phyloP scores from a whole-genome alignment of 352 stramenopile species.

The Phytophthora tubulina region DNA sequence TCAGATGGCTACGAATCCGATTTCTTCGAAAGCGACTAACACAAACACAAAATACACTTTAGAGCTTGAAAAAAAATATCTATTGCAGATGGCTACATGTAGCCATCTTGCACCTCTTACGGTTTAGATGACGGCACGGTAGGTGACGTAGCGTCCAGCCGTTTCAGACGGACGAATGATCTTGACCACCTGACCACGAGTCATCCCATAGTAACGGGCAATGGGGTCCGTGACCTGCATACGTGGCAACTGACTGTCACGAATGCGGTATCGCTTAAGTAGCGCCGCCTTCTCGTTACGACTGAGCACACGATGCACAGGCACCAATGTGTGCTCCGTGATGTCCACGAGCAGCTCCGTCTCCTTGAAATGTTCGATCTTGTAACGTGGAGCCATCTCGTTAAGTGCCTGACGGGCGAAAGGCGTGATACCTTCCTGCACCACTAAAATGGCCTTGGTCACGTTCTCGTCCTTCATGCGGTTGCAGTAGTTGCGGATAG shows the following conservation, averaged over 20 bases:
- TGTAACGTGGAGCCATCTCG: conserved; percentile 94
- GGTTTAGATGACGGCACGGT: conserved; percentile 98
- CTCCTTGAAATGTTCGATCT: conserved; percentile 99
- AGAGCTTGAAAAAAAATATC: conserved; percentile 21
- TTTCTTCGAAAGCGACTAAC: conserved; percentile 67
- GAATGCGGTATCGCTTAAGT: conserved; percentile 99
- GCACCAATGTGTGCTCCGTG: conserved; percentile 99
- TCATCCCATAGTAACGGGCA: conserved; percentile 97
- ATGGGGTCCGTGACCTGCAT: conserved; percentile 99
- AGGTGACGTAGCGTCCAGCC: conserved; percentile 99
- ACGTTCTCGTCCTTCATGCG: conserved; percentile 98
- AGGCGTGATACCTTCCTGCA: conserved; percentile 96
- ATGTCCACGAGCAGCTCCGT: conserved; percentile 99
- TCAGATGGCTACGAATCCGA: conserved; percentile 62
- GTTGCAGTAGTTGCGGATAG: conserved; percentile 96
- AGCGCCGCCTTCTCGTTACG: conserved; percentile 98
- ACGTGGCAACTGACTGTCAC: conserved; percentile 98
- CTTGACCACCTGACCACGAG: conserved; percentile 98
- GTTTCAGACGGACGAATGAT: conserved; percentile 99
- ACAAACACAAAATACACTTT: background rate
- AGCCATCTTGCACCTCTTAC: background rate
- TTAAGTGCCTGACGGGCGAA: conserved; percentile 98
- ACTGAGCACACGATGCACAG: conserved; percentile 98
- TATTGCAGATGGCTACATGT: conserved; percentile 10
- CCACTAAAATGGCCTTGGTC: conserved; percentile 98